Evolutionary conservation across 1,284 basidiomycete species (phyloP), one percentile per base, ranked within the genome.

Genomic region (Xerocomus amazonicus): DNA sequence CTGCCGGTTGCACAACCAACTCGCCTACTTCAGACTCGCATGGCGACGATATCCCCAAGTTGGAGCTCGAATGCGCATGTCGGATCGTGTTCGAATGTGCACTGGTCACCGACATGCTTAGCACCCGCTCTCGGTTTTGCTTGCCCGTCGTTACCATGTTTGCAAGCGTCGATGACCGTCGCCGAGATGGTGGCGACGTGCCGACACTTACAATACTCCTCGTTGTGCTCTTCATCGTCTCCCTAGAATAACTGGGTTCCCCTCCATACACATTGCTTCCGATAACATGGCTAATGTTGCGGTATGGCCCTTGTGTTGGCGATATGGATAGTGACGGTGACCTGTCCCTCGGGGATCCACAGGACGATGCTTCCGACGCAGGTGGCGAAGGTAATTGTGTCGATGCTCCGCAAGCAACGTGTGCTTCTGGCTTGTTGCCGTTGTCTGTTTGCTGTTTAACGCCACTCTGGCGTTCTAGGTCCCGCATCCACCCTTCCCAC

Each of bases 401-500:
- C 23, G 51, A 48, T 4, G 36, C 19, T 16, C 31, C 29, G 9
- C 27, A 23, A 2, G 10, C 10, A 9, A 34, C 27, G 16, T 42
- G 23, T 19, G 26, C 13, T 27, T 38, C 48, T 49, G 42, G 28
- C 35, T 13, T 50, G 13, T 28, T 23, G 19, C 29, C 48, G 31
- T 43, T 59, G 19, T 43, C 52, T 33, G 42, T 43, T 39, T 29
- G 46, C 12, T 50, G 51, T 36, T 52, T 53, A 28, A 57, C 53
- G 26, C 56, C 58, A 17, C 57, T 59, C 57, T 78, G 77, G 6
- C 78, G 70, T 34, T 70, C 66, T 28, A 81, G 56, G 59, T 80
- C 81, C 9, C 70, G 71, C 58, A 70, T 68, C 81, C 81, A 83
- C 6, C 73, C 74, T 6, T 79, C 72, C 81, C 81, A 83, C 54